Evolutionary conservation across 129 eudicot species (phyloP).

Genomic region (Deinandra increscens): DNA sequence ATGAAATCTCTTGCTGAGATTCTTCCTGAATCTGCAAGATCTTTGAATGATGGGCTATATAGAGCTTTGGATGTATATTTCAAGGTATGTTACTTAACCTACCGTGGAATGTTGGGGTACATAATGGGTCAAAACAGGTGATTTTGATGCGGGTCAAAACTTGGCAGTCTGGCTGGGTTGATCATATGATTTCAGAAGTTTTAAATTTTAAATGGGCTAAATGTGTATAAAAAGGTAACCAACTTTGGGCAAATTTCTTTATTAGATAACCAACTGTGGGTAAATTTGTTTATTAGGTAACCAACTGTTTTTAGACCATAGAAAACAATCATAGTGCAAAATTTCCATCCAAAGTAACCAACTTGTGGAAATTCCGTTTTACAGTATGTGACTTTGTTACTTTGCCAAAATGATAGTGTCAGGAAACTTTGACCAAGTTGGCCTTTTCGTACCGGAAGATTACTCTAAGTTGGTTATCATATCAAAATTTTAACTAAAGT

Average conservation of each 20-base stretch:
- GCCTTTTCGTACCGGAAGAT: background rate
- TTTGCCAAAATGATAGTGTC: background rate
- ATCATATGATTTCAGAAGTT: background rate
- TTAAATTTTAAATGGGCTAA: background rate
- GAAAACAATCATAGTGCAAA: background rate
- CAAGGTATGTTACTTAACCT: conserved; percentile 50
- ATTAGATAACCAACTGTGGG: background rate
- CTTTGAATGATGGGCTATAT: conserved; percentile 83
- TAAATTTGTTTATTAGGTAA: background rate
- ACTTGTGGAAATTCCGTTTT: background rate
- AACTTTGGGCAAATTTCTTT: background rate
- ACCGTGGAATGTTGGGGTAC: background rate
- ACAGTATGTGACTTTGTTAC: background rate
- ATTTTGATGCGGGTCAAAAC: background rate
- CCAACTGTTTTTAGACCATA: background rate
- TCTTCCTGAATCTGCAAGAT: conserved; percentile 90
- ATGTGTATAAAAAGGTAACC: background rate
- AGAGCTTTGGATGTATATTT: conserved; percentile 87
- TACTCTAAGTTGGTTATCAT: background rate
- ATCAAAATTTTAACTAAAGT: background rate
- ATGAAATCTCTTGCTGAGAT: conserved; percentile 63
- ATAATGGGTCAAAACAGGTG: background rate
- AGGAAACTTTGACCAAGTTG: background rate
- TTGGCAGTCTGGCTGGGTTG: conserved; percentile 8
- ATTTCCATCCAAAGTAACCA: background rate